Conservation (phyloP, 768 basidiomycete species). For the Porpolomopsis calyptriformis region DNA sequence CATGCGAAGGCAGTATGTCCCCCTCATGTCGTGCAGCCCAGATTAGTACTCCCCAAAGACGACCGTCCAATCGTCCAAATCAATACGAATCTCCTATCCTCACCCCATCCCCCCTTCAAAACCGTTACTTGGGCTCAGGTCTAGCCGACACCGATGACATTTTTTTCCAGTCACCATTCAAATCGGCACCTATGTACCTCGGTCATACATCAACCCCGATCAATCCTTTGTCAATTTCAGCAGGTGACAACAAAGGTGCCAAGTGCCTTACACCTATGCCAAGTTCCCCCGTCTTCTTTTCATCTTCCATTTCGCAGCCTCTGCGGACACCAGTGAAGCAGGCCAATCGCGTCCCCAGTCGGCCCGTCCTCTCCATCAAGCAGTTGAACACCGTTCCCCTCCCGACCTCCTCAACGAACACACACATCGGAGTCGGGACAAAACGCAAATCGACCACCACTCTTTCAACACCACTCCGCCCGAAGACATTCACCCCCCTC, state of each 20-base stretch:
- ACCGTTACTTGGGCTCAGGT: constrained; percentile 20
- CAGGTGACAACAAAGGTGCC: constrained; percentile 47
- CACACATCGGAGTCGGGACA: constrained; percentile 37
- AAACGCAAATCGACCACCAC: constrained; percentile 54
- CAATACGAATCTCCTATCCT: constrained; percentile 49
- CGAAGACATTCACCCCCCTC: constrained; percentile 37
- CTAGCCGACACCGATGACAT: constrained; percentile 35
- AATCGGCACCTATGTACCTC: constrained; percentile 29
- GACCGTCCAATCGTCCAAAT: constrained; percentile 17
- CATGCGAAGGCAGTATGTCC: constrained; percentile 24
- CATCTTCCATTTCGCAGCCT: constrained; percentile 35
- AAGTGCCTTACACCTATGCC: constrained; percentile 40
- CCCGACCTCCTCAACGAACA: constrained; percentile 14
- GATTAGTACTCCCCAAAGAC: constrained; percentile 25
- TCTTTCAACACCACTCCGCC: constrained; percentile 44
- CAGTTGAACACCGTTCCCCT: constrained; percentile 21
- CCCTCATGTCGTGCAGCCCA: constrained; percentile 27
- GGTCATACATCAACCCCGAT: constrained; percentile 22
- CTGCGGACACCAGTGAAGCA: constrained; percentile 56
- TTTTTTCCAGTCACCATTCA: constrained; percentile 45
- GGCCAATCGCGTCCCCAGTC: constrained; percentile 27
- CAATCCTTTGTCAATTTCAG: constrained; percentile 29
- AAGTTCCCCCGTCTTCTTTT: constrained; percentile 28
- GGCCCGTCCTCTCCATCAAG: constrained; percentile 31
- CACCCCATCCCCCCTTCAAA: constrained; percentile 52